Evolutionary conservation across 2,329 filamentous ascomycete genomes (phyloP).

Genomic region (Stemphylium vesicarium): DNA sequence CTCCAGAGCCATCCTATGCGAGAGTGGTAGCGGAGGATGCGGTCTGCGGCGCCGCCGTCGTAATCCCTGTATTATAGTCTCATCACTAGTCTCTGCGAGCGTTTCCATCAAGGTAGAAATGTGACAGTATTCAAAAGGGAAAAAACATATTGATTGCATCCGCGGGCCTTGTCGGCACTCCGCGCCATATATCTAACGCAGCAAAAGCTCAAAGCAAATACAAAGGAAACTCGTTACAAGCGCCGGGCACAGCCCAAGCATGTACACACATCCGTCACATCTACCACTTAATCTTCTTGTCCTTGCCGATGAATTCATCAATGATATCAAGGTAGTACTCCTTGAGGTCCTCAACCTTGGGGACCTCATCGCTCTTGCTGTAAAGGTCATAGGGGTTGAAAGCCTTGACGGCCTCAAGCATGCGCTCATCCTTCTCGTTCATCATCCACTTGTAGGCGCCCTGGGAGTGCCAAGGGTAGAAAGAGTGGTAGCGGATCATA

Average conservation of each 20-base stretch:
- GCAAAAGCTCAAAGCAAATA: not conserved
- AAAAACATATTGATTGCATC: not conserved
- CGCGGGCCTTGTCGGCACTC: constrained; percentile 1
- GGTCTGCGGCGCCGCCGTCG: too few relatives aligned
- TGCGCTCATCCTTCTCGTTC: constrained; percentile 78
- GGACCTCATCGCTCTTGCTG: constrained; percentile 86
- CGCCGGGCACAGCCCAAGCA: not conserved
- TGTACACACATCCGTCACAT: not conserved
- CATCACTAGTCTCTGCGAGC: too few relatives aligned
- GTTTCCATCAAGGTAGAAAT: too few relatives aligned
- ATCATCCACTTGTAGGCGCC: constrained; percentile 83
- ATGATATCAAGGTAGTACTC: constrained; percentile 58
- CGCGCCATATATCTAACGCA: not conserved
- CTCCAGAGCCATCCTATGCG: too few relatives aligned
- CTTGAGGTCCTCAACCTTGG: constrained; percentile 78
- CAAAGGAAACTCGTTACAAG: not conserved
- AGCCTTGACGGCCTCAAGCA: constrained; percentile 80
- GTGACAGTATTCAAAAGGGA: constrained; percentile 11
- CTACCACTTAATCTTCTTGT: constrained; percentile 73
- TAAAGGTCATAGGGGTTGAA: constrained; percentile 94
- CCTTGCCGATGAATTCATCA: constrained; percentile 72
- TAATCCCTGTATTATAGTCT: too few relatives aligned
- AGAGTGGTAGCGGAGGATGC: too few relatives aligned
- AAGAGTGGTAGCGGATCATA: constrained; percentile 93
- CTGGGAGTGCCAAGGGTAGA: constrained; percentile 89